phyloP scores from a whole-genome alignment of 2,329 filamentous ascomycete species.

The Thielaviopsis ethacetica region DNA sequence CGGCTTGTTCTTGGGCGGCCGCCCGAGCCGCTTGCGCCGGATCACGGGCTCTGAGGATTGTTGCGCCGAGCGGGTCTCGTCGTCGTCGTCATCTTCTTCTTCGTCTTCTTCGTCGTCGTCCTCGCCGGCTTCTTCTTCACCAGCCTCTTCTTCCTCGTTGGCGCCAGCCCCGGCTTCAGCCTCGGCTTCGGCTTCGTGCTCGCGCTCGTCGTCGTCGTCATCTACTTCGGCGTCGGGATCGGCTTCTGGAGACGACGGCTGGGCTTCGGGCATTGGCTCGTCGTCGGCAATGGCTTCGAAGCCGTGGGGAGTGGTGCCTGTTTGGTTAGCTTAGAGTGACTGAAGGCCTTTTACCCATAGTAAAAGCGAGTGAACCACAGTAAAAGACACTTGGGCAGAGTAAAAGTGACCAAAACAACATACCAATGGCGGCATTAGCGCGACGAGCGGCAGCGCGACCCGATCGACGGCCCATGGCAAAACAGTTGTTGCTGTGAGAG shows the following conservation, averaged over 20 bases:
- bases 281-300: constrained; percentile 25
- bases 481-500: background rate
- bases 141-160: constrained; percentile 2
- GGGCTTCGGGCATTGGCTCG: constrained; percentile 22
- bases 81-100: constrained; percentile 10
- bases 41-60: constrained; percentile 43
- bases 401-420: constrained; percentile 16
- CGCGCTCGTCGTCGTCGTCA: constrained; percentile 9
- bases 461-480: constrained; percentile 27
- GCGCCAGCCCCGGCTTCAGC: background rate
- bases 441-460: constrained; percentile 37
- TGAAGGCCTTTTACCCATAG: too few species aligned
- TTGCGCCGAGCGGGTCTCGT: constrained; percentile 28
- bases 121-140: background rate
- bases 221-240: background rate
- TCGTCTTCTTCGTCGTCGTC: constrained; percentile 9
- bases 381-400: too few species aligned
- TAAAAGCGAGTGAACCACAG: too few species aligned
- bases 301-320: constrained; percentile 26
- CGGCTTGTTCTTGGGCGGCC: constrained; percentile 71
- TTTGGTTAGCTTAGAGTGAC: background rate
- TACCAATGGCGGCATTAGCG: constrained; percentile 36
- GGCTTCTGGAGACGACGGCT: constrained; percentile 15
- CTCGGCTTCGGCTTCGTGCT: constrained; percentile 10
- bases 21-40: constrained; percentile 63